phyloP scores from a whole-genome alignment of 2,329 filamentous ascomycete species.

The Verticillium nonalfalfae region DNA sequence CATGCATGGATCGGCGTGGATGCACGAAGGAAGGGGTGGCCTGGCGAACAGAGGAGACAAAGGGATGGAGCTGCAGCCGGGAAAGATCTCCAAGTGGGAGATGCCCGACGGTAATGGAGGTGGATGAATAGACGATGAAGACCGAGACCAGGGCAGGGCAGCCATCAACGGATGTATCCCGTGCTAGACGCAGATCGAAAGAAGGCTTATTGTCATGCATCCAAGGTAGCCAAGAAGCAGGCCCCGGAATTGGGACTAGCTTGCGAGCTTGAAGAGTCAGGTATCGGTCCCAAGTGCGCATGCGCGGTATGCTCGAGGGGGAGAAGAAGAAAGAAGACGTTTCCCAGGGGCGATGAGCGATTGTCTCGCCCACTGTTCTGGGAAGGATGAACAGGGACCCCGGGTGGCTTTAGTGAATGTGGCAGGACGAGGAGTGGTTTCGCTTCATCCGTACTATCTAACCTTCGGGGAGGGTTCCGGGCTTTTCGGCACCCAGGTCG shows the following conservation, averaged over 20 bases:
- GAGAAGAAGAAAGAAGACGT: background rate
- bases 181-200: background rate
- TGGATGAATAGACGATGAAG: background rate
- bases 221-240: conserved; percentile 5
- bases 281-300: conserved; percentile 4
- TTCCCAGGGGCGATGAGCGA: background rate
- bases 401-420: background rate
- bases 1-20: background rate
- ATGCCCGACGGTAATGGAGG: background rate
- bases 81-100: background rate
- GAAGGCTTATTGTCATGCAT: conserved; percentile 9
- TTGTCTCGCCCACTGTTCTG: background rate
- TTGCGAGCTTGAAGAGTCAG: conserved; percentile 12
- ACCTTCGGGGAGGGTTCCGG: background rate
- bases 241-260: conserved; percentile 9
- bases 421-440: background rate
- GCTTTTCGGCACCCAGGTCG: background rate
- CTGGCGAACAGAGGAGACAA: background rate
- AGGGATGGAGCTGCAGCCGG: background rate
- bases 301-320: background rate
- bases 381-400: background rate
- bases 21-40: background rate
- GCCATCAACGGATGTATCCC: background rate
- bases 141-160: background rate
- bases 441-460: background rate